These are phyloP conservation scores for Solanum chacoense DNA, from an alignment of 305 asterid species.

Conservation along the genomic window DNA sequence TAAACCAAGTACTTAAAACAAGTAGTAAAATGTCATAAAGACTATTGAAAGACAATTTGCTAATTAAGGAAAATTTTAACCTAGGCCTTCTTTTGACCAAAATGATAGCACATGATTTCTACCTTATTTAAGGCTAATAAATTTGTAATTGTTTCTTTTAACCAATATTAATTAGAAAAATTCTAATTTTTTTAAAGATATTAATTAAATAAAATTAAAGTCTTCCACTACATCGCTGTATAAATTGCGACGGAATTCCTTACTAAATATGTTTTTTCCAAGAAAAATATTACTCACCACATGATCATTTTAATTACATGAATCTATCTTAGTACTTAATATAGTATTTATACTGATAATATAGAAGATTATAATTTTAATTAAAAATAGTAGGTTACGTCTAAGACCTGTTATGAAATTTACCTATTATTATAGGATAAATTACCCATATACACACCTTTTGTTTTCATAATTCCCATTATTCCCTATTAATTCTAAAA, in stretches of 20 bases:
- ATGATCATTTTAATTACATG: background rate
- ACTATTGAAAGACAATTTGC: background rate
- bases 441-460: no score
- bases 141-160: background rate
- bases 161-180: background rate
- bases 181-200: background rate
- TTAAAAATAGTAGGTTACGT: background rate
- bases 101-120: background rate
- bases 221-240: background rate
- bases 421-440: background rate
- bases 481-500: no score
- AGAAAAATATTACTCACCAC: background rate
- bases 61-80: background rate
- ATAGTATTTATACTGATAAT: background rate
- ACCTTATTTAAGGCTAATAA: background rate
- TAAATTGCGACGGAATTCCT: background rate
- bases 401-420: no score
- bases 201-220: background rate
- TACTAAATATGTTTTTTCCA: background rate
- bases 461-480: no score
- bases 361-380: background rate
- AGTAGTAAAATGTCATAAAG: background rate
- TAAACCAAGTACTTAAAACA: background rate
- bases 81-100: background rate
- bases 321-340: background rate